These are phyloP conservation scores for Annona cherimola DNA, from an alignment of 164 flowering plant genomes.

Conservation along the genomic window DNA sequence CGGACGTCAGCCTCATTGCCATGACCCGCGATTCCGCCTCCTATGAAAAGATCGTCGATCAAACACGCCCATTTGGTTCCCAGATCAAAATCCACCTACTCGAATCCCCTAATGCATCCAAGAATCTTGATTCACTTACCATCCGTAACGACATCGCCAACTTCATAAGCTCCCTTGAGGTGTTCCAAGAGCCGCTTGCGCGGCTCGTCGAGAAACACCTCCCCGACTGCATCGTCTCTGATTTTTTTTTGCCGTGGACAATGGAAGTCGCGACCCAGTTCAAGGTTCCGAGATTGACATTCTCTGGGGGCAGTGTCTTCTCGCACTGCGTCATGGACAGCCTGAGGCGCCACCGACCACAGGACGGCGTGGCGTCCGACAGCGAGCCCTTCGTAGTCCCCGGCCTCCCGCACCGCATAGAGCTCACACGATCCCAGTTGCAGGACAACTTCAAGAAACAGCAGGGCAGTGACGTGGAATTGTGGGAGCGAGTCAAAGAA, in stretches of 20 bases:
- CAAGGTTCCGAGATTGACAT: constrained; percentile 39
- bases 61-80: constrained; percentile 20
- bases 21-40: constrained; percentile 41
- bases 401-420: constrained; percentile 26
- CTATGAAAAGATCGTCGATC: constrained; percentile 10
- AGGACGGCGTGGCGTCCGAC: constrained; percentile 17
- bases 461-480: not conserved
- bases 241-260: constrained; percentile 34
- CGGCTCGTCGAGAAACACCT: constrained; percentile 7
- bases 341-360: constrained; percentile 8
- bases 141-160: constrained; percentile 6
- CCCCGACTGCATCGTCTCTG: constrained; percentile 47
- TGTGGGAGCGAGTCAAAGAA: constrained; percentile 4
- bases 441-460: not conserved
- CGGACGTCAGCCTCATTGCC: constrained; percentile 38
- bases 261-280: constrained; percentile 22
- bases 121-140: constrained; percentile 38
- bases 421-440: constrained; percentile 27
- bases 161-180: constrained; percentile 27
- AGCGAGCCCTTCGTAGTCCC: constrained; percentile 34
- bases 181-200: constrained; percentile 37
- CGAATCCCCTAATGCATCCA: constrained; percentile 43
- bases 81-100: constrained; percentile 20
- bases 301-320: constrained; percentile 34
- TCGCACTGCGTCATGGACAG: constrained; percentile 13